Conservation (phyloP, 345 rosid genomes). For the Hibiscus trionum region DNA sequence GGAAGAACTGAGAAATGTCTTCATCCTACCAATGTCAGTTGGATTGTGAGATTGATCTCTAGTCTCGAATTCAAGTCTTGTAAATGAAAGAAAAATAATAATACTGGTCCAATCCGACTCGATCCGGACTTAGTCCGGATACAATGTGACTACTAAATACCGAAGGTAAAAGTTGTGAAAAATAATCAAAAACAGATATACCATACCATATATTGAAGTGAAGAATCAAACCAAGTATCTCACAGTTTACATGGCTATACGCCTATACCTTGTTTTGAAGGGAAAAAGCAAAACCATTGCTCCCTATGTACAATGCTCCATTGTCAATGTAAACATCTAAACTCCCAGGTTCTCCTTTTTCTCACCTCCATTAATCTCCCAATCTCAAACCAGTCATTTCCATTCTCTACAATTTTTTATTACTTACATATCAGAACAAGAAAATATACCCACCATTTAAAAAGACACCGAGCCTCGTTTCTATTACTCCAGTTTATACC, state of each 20-base stretch:
- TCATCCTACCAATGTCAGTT: no score
- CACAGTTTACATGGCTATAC: conserved; percentile 38
- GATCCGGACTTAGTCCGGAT: no score
- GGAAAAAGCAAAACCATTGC: conserved; percentile 9
- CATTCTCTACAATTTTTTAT: conserved; percentile 14
- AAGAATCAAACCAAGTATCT: conserved; percentile 35
- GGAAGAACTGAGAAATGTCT: no score
- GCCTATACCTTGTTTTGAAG: conserved; percentile 20
- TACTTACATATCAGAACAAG: conserved; percentile 32
- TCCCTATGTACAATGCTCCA: conserved; percentile 27
- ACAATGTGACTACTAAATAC: no score
- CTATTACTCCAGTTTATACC: conserved; percentile 16
- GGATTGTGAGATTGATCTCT: no score
- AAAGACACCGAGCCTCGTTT: conserved; percentile 5
- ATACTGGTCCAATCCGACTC: no score
- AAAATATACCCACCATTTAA: conserved; percentile 23
- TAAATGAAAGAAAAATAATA: no score
- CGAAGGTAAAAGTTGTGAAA: background rate
- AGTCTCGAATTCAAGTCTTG: no score
- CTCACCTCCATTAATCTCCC: conserved; percentile 7
- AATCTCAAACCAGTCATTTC: conserved; percentile 1
- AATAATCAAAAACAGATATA: conserved; percentile 23
- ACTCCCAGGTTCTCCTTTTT: background rate
- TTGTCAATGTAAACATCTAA: background rate
- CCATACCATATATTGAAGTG: conserved; percentile 18